Evolutionary conservation across 1,139 yeast genomes (phyloP).

Genomic region (Trichomonascaceae sp.): DNA sequence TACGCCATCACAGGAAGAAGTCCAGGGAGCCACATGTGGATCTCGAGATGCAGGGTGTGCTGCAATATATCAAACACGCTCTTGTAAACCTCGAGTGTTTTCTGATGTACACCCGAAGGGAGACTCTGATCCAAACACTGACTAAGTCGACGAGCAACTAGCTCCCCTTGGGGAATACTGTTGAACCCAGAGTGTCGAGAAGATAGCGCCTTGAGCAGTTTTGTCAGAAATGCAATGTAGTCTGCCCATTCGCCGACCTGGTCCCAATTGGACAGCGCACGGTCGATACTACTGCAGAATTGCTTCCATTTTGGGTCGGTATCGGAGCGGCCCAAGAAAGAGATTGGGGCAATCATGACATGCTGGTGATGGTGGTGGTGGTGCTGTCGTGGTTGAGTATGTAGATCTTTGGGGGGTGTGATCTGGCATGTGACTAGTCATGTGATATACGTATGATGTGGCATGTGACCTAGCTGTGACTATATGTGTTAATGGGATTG

Average conservation of each 20-base stretch:
- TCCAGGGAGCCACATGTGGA: slow-evolving; percentile 76
- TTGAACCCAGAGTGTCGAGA: slow-evolving; percentile 5
- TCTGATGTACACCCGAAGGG: slow-evolving; percentile 94
- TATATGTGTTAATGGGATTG: too few species aligned
- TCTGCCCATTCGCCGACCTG: slow-evolving; percentile 98
- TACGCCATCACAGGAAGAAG: slow-evolving; percentile 71
- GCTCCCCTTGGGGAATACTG: slow-evolving; percentile 35
- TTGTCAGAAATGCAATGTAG: slow-evolving; percentile 75
- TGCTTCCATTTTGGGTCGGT: slow-evolving; percentile 49
- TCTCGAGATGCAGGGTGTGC: slow-evolving; percentile 10
- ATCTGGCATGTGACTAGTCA: too few species aligned
- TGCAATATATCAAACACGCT: slow-evolving; percentile 47
- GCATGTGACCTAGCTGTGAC: too few species aligned
- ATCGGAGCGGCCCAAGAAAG: not conserved
- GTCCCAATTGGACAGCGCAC: slow-evolving; percentile 68
- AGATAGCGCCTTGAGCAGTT: slow-evolving; percentile 55
- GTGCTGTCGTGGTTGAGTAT: too few species aligned
- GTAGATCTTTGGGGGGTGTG: too few species aligned
- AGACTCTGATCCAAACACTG: slow-evolving; percentile 63
- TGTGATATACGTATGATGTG: too few species aligned
- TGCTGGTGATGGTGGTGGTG: too few species aligned
- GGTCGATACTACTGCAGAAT: slow-evolving; percentile 52
- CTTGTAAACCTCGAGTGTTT: slow-evolving; percentile 66
- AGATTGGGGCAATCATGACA: not conserved
- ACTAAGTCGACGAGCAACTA: slow-evolving; percentile 28